These are phyloP conservation scores for Coemansia sp. DNA, from an alignment of 192 early-diverging fungal genomes.

Conservation along the genomic window DNA sequence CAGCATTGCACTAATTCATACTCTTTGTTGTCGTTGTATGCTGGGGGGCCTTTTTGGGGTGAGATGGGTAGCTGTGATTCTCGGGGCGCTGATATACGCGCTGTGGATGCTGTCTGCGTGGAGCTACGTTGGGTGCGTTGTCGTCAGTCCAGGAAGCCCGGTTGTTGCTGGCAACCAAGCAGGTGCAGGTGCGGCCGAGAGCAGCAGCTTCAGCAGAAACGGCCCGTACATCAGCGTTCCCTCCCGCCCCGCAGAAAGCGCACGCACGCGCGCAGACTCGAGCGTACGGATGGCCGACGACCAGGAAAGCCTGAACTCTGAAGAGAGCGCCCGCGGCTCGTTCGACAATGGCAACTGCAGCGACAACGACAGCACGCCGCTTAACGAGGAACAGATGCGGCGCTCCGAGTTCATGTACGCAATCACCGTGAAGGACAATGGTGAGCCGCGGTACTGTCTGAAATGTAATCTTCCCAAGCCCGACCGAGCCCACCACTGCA, in stretches of 20 bases:
- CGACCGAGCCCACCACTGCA: constrained; percentile 79
- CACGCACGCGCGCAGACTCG: constrained; percentile 7
- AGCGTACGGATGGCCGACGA: constrained; percentile 3
- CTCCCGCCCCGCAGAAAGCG: neutral
- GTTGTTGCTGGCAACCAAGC: neutral
- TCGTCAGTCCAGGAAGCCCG: constrained; percentile 31
- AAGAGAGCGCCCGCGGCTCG: constrained; percentile 8
- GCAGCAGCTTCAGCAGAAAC: constrained; percentile 15
- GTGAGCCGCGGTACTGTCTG: constrained; percentile 51
- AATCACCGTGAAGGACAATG: constrained; percentile 50
- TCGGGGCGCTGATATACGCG: neutral
- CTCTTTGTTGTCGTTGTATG: neutral
- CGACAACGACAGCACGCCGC: constrained; percentile 19
- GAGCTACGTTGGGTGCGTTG: constrained; percentile 43
- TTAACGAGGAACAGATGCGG: constrained; percentile 35
- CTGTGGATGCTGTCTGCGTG: constrained; percentile 23
- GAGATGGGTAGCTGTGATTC: neutral
- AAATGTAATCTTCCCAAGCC: constrained; percentile 69
- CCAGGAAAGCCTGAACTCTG: neutral
- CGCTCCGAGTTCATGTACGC: constrained; percentile 37
- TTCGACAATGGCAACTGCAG: constrained; percentile 9
- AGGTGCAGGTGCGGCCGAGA: neutral
- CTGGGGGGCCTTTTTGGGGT: too few species aligned
- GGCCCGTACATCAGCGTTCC: constrained; percentile 13
- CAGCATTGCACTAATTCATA: neutral